Evolutionary conservation across 2,329 filamentous ascomycete genomes (phyloP).

Genomic region (Neonectria hederae): DNA sequence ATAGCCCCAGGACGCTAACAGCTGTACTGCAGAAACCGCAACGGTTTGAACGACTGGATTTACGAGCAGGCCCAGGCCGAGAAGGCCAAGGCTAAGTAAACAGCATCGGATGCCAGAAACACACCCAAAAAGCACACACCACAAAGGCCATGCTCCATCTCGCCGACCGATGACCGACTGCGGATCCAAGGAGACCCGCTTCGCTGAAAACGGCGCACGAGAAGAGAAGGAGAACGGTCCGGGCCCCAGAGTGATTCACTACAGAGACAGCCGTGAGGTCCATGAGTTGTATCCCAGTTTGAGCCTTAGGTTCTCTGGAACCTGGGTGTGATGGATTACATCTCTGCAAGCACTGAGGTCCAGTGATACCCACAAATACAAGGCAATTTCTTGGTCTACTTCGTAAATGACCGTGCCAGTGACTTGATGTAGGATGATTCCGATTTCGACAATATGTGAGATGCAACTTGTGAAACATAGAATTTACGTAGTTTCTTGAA

Average conservation of each 20-base stretch:
- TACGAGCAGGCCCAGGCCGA: conserved; percentile 81
- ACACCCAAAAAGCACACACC: conserved; percentile 11
- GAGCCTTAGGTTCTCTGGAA: background rate
- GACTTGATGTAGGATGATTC: background rate
- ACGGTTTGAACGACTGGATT: conserved; percentile 95
- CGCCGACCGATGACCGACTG: conserved; percentile 4
- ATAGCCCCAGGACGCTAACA: conserved; percentile 20
- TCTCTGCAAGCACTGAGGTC: background rate
- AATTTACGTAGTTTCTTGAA: background rate
- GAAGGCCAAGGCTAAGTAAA: conserved; percentile 50
- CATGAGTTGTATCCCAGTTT: background rate
- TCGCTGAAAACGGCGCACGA: conserved; percentile 2
- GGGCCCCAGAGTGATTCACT: background rate
- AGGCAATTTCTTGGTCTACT: background rate
- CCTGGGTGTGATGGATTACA: background rate
- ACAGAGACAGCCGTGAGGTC: background rate
- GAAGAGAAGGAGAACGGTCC: conserved; percentile 5
- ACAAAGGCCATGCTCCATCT: conserved; percentile 1
- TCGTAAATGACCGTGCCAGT: background rate
- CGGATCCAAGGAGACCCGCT: background rate
- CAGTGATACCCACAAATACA: conserved; percentile 3
- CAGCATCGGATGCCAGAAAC: background rate
- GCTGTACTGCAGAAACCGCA: conserved; percentile 75
- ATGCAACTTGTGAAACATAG: background rate
- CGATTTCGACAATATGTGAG: no score